Evolutionary conservation across 768 basidiomycete species (phyloP).

Genomic region (Russula sp.): DNA sequence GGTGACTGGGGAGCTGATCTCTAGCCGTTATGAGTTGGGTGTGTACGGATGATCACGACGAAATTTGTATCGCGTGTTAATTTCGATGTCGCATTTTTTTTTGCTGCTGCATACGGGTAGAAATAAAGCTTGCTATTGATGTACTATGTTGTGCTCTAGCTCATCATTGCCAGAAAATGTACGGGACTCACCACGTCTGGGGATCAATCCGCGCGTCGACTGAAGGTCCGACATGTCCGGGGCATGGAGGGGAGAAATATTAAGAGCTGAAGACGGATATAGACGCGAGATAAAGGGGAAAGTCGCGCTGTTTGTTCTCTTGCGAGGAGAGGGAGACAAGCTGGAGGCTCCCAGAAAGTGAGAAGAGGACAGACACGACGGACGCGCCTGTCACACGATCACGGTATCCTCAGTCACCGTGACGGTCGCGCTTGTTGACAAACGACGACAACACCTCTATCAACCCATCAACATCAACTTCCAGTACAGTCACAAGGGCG

Average conservation of each 20-base stretch:
- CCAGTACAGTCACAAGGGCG: too few species aligned
- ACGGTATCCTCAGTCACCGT: not conserved
- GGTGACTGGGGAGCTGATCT: conserved; percentile 4
- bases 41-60: not conserved
- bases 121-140: conserved; percentile 10
- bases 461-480: too few species aligned
- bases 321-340: too few species aligned
- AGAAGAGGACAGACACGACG: not conserved
- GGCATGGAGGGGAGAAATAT: not conserved
- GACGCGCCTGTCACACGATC: conserved; percentile 2
- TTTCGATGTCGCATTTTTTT: not conserved
- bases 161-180: not conserved
- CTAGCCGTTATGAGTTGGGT: not conserved
- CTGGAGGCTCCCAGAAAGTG: too few species aligned
- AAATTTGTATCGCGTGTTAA: not conserved
- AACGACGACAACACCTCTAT: too few species aligned
- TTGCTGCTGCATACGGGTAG: not conserved
- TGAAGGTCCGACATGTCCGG: not conserved
- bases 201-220: too few species aligned
- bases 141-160: not conserved
- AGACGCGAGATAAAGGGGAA: not conserved
- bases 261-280: not conserved
- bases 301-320: too few species aligned
- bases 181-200: not conserved
- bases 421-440: too few species aligned